Evolutionary conservation across 169 alveolate species (phyloP).

Genomic region (Hepatocystis sp.): DNA sequence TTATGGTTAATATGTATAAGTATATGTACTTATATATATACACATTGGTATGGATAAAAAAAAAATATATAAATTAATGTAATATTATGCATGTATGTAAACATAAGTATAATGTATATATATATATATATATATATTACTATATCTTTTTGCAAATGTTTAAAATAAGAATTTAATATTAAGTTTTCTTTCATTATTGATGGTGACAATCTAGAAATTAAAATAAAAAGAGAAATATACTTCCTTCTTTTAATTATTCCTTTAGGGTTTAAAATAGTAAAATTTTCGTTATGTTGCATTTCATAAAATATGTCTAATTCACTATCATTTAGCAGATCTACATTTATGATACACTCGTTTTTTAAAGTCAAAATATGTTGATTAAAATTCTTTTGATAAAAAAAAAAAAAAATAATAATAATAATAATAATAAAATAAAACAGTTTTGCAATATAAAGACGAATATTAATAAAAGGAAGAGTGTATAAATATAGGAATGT

Average conservation of each 20-base stretch:
- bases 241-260: constrained; percentile 61
- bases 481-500: background rate
- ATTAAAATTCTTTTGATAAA: constrained; percentile 27
- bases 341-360: constrained; percentile 64
- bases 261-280: constrained; percentile 61
- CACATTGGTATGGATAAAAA: too few species aligned
- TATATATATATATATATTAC: constrained; percentile 25
- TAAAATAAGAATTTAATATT: constrained; percentile 46
- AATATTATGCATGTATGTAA: too few species aligned
- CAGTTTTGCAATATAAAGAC: background rate
- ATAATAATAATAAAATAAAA: too few species aligned
- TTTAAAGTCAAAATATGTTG: constrained; percentile 34
- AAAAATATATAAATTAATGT: too few species aligned
- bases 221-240: constrained; percentile 46
- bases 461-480: background rate
- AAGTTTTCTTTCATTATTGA: constrained; percentile 44
- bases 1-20: background rate
- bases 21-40: background rate
- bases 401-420: constrained; percentile 1
- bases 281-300: constrained; percentile 29
- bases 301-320: constrained; percentile 63
- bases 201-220: constrained; percentile 46
- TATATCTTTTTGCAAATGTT: constrained; percentile 64
- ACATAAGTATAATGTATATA: too few species aligned
- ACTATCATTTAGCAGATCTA: constrained; percentile 74